Evolutionary conservation across 2,329 filamentous ascomycete genomes (phyloP).

Genomic region (Paraphoma sp.): DNA sequence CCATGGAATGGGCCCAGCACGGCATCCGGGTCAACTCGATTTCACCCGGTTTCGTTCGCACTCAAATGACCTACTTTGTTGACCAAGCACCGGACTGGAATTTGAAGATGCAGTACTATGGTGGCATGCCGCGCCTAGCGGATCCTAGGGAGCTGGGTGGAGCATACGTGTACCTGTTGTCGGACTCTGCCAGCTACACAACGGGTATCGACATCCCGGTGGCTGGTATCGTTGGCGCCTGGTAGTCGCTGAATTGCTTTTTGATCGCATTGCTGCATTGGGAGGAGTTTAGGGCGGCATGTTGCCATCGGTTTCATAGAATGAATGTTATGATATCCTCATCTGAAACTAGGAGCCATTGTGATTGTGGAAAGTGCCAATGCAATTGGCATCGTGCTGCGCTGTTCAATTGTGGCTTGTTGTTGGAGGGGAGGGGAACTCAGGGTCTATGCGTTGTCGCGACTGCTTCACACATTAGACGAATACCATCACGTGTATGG

Average conservation of each 20-base stretch:
- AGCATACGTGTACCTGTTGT: conserved; percentile 58
- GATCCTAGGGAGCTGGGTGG: conserved; percentile 60
- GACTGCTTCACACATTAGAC: too few relatives aligned
- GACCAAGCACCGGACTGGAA: conserved; percentile 59
- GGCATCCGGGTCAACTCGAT: conserved; percentile 84
- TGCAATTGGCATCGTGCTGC: too few relatives aligned
- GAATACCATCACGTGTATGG: too few relatives aligned
- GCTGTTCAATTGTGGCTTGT: not conserved
- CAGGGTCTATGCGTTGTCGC: too few relatives aligned
- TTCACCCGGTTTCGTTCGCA: conserved; percentile 87
- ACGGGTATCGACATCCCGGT: conserved; percentile 59
- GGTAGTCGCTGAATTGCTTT: conserved; percentile 27
- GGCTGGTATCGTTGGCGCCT: conserved; percentile 56
- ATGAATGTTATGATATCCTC: conserved; percentile 7
- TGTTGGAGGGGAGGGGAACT: too few relatives aligned
- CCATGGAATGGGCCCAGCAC: conserved; percentile 84
- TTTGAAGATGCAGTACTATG: conserved; percentile 61
- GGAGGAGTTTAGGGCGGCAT: conserved; percentile 21
- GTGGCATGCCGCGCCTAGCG: conserved; percentile 60
- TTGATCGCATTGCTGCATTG: conserved; percentile 20
- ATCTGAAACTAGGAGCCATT: not conserved
- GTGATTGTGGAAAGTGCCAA: not conserved
- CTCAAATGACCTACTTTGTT: conserved; percentile 61
- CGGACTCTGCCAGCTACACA: conserved; percentile 56
- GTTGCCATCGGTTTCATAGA: conserved; percentile 7